These are phyloP conservation scores for Arthrobotrys musiformis DNA, from an alignment of 2,329 filamentous ascomycete genomes.

Conservation along the genomic window DNA sequence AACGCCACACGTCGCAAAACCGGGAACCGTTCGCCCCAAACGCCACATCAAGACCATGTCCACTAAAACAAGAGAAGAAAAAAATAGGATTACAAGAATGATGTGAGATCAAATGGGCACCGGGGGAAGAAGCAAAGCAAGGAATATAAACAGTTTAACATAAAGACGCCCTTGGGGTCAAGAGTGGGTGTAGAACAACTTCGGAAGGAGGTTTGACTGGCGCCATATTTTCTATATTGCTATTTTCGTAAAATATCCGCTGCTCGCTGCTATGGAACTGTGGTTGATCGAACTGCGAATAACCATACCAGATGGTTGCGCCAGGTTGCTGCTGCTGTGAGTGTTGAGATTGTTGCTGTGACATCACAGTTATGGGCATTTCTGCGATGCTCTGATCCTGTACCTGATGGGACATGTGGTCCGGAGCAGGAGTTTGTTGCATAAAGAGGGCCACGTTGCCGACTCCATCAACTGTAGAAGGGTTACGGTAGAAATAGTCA, in stretches of 20 bases:
- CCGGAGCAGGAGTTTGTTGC: constrained; percentile 26
- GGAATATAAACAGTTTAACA: constrained; percentile 16
- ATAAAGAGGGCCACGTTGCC: constrained; percentile 45
- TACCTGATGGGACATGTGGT: constrained; percentile 37
- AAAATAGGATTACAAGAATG: constrained; percentile 22
- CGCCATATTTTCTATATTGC: constrained; percentile 27
- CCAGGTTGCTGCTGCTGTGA: constrained; percentile 24
- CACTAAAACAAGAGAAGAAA: not conserved
- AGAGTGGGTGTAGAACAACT: constrained; percentile 42
- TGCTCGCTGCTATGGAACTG: constrained; percentile 48
- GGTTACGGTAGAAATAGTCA: constrained; percentile 69
- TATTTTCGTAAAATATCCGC: constrained; percentile 49
- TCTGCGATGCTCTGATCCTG: constrained; percentile 34
- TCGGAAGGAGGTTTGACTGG: constrained; percentile 34
- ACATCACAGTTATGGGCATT: constrained; percentile 43
- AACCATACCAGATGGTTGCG: constrained; percentile 50
- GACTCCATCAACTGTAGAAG: constrained; percentile 56
- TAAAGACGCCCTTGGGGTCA: constrained; percentile 46
- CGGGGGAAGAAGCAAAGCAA: not conserved
- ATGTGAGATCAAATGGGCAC: not conserved
- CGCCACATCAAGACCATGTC: constrained; percentile 36
- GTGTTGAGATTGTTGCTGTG: constrained; percentile 6
- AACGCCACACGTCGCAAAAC: constrained; percentile 35
- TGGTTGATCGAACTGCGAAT: constrained; percentile 45
- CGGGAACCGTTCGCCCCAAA: constrained; percentile 29